phyloP scores from a whole-genome alignment of 2,329 filamentous ascomycete genomes.

The Trichoderma sp. region DNA sequence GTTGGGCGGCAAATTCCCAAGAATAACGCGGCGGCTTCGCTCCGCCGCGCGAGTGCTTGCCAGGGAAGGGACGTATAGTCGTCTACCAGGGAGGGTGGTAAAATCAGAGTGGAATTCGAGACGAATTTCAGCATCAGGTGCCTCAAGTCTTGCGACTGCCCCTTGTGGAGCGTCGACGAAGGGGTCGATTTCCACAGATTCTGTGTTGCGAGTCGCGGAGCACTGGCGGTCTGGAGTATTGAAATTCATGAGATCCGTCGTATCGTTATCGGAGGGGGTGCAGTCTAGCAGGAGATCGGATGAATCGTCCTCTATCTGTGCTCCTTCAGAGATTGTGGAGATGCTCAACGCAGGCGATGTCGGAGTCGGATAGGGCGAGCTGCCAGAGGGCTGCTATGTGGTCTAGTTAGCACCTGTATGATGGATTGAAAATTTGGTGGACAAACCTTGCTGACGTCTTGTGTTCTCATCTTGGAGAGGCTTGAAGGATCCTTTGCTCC shows the following conservation, averaged over 20 bases:
- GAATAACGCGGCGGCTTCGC: slow-evolving; percentile 31
- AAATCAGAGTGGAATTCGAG: slow-evolving; percentile 11
- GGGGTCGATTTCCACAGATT: not conserved
- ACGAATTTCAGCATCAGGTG: not conserved
- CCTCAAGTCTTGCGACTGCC: not conserved
- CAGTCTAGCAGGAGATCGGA: not conserved
- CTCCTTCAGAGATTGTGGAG: not conserved
- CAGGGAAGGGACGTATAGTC: not conserved
- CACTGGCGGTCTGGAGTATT: not conserved
- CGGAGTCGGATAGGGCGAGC: not conserved
- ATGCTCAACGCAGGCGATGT: not conserved
- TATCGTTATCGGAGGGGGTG: not conserved
- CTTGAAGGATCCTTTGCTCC: not conserved
- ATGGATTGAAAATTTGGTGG: fast-evolving
- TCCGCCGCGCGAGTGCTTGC: not conserved
- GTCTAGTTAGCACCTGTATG: not conserved
- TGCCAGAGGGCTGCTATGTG: not conserved
- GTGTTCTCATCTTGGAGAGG: not conserved
- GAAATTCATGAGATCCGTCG: not conserved
- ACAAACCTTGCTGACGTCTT: not conserved
- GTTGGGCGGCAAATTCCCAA: slow-evolving; percentile 33
- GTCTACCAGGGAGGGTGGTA: not conserved
- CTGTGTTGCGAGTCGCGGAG: not conserved
- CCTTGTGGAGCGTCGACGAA: not conserved
- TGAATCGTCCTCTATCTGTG: not conserved